These are phyloP conservation scores for Chenopodium berlandieri DNA, from an alignment of 148 eudicot genomes.

Conservation along the genomic window DNA sequence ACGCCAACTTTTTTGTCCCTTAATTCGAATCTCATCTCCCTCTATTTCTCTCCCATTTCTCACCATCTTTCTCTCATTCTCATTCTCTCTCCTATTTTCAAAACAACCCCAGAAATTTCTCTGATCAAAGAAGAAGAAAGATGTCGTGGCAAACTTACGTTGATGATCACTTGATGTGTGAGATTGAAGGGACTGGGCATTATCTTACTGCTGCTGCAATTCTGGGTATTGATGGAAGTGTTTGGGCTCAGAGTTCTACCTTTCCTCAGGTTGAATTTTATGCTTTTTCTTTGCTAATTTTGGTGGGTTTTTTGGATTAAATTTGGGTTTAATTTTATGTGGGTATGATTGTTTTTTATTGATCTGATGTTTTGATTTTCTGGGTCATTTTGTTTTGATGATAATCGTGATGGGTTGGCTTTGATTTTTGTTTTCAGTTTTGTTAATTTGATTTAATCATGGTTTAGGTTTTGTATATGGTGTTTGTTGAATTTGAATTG, in stretches of 20 bases:
- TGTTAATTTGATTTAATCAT: neutral
- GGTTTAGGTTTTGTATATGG: neutral
- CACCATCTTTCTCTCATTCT: neutral
- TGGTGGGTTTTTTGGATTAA: neutral
- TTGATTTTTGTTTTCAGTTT: neutral
- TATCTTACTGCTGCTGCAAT: constrained; percentile 52
- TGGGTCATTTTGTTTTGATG: constrained; percentile 16
- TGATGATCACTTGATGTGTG: constrained; percentile 61
- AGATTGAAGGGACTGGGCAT: constrained; percentile 31
- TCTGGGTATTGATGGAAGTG: constrained; percentile 46
- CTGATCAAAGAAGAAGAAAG: neutral
- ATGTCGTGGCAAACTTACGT: constrained; percentile 59
- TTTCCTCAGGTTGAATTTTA: constrained; percentile 46
- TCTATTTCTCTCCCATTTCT: neutral
- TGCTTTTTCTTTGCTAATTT: neutral
- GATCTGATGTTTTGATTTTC: constrained; percentile 10
- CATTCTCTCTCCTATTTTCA: neutral
- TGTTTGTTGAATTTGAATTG: no score
- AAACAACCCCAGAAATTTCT: neutral
- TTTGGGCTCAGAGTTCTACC: constrained; percentile 45
- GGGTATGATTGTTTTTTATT: constrained; percentile 7
- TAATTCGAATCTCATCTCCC: neutral
- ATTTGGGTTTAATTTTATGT: neutral
- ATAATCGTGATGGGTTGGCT: neutral
- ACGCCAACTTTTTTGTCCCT: constrained; percentile 18